Evolutionary conservation across 495 filamentous ascomycete species (phyloP).

Genomic region (Hyaloscypha bicolor): DNA sequence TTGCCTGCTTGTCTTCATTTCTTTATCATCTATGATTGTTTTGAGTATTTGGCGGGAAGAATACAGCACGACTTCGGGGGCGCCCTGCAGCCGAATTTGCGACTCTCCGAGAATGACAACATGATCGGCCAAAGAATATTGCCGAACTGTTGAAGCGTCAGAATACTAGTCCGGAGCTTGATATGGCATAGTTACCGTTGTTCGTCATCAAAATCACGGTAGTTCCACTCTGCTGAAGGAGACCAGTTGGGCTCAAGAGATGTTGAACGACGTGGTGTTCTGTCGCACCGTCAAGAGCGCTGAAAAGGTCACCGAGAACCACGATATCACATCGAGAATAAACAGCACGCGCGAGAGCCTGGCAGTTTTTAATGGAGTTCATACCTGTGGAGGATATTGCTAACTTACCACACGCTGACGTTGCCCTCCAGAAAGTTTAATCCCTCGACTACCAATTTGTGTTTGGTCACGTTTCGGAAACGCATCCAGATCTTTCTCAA

Average conservation of each 20-base stretch:
- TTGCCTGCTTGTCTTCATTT: not conserved
- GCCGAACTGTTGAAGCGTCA: slow-evolving; percentile 15
- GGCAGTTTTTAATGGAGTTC: not conserved
- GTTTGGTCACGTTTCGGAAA: slow-evolving; percentile 57
- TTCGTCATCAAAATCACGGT: slow-evolving; percentile 47
- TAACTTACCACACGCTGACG: slow-evolving; percentile 51
- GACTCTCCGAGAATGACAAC: slow-evolving; percentile 19
- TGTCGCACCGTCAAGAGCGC: slow-evolving; percentile 38
- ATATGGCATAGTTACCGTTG: slow-evolving; percentile 27
- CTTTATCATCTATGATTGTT: not conserved
- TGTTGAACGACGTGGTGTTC: slow-evolving; percentile 26
- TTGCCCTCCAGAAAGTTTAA: slow-evolving; percentile 67
- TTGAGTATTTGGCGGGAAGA: not conserved
- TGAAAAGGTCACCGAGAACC: slow-evolving; percentile 42
- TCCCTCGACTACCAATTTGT: slow-evolving; percentile 61
- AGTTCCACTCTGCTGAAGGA: slow-evolving; percentile 37
- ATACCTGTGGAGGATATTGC: not conserved
- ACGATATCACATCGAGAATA: slow-evolving; percentile 32
- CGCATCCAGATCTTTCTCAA: slow-evolving; percentile 55
- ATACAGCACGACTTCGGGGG: not conserved
- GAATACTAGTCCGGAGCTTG: not conserved
- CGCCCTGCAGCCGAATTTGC: slow-evolving; percentile 8
- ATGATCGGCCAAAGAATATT: slow-evolving; percentile 18
- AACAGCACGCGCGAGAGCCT: slow-evolving; percentile 36
- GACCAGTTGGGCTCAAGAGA: slow-evolving; percentile 42